Percentiles rank a stretch among this genome's conserved stretches.
Evolutionary conservation across 2,329 filamentous ascomycete species (phyloP).

Genomic region (Aspergillus brunneoviolaceus): DNA sequence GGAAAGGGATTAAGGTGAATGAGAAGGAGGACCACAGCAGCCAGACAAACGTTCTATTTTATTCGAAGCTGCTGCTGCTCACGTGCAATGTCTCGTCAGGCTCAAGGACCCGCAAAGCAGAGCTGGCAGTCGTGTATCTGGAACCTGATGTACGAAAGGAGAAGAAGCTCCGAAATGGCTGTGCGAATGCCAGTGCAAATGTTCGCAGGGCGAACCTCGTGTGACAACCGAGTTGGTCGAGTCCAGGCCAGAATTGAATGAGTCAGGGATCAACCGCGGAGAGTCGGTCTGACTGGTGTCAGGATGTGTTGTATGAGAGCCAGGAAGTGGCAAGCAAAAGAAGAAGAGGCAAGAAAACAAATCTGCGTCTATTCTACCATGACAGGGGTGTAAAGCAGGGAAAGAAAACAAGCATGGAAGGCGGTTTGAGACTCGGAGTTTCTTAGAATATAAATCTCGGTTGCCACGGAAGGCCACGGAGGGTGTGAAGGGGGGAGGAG

Average conservation of each 20-base stretch:
- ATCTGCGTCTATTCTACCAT: background rate
- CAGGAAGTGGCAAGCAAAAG: background rate
- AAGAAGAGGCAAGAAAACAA: background rate
- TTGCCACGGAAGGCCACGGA: conserved; percentile 1
- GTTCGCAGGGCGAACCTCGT: background rate
- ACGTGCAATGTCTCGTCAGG: conserved; percentile 5
- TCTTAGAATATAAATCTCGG: background rate
- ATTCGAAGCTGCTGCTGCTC: conserved; percentile 5
- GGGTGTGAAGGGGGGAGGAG: background rate
- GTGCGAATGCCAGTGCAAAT: background rate
- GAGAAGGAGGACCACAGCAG: background rate
- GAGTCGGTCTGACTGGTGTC: background rate
- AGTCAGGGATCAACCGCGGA: background rate
- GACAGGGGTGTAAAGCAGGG: background rate
- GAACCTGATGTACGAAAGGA: background rate
- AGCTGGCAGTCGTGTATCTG: background rate
- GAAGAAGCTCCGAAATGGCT: background rate
- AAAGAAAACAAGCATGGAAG: background rate
- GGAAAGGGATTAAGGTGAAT: conserved; percentile 1
- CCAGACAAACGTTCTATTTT: background rate
- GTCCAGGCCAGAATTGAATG: background rate
- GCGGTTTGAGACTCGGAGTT: background rate
- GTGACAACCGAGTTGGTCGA: background rate
- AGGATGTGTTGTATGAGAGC: background rate
- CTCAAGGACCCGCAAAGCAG: background rate